phyloP scores from a whole-genome alignment of 305 asterid species.

The Fraxinus latifolia region DNA sequence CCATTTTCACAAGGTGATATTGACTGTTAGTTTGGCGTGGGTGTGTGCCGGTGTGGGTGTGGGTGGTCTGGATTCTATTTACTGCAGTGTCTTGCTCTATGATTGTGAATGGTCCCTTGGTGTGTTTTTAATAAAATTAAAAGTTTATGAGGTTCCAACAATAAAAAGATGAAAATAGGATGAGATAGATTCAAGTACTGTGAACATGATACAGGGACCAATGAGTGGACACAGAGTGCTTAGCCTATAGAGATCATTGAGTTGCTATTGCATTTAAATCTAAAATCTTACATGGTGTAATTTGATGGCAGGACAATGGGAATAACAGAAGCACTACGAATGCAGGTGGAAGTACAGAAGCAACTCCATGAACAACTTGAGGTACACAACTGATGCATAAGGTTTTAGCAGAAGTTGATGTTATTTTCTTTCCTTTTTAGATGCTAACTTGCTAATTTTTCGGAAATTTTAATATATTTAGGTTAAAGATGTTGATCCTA shows the following conservation, averaged over 20 bases:
- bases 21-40: background rate
- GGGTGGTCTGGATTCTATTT: background rate
- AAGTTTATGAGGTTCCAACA: background rate
- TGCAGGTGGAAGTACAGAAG: constrained; percentile 74
- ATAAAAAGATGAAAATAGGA: background rate
- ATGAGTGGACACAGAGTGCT: background rate
- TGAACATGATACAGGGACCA: background rate
- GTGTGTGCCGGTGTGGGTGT: background rate
- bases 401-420: background rate
- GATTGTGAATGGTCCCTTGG: background rate
- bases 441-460: background rate
- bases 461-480: background rate
- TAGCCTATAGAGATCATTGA: background rate
- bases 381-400: constrained; percentile 33
- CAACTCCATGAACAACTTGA: constrained; percentile 77
- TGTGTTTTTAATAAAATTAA: background rate
- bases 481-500: background rate
- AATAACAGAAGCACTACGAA: constrained; percentile 57
- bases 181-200: background rate
- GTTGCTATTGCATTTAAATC: background rate
- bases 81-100: background rate
- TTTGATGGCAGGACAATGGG: constrained; percentile 48
- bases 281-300: background rate
- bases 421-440: background rate
- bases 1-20: background rate